Base-by-base conservation (phyloP, 1,284 basidiomycete genomes). In the Boletellus deceptivus region DNA sequence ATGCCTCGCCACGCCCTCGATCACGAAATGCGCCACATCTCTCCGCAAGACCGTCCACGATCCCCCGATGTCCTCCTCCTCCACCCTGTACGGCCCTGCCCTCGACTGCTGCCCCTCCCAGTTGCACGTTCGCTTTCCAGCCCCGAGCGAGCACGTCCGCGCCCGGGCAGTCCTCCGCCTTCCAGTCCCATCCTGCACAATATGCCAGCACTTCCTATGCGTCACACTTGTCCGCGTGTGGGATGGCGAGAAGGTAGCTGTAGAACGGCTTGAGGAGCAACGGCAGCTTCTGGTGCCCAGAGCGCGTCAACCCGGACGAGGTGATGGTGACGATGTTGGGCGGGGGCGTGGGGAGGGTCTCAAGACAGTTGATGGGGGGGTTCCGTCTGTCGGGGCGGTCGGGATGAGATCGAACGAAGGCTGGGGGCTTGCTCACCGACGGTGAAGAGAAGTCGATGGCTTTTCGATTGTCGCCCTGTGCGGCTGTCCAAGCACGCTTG, bases 1-100 rank as follows among this genome's bases (percentile, higher is more conserved):
- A 13, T 75, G 59, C 46, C 66, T 65, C 18, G 78, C 34, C 16
- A 75, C 64, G 2, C 69, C 71, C 51, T 84, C 75, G 1, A 73
- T 76, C n/a, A 87, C 60, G 60, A 86, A 87, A 67, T 86, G 82
- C 2, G 77, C 82, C 0, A 82, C 76, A 61, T 88, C 86, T 58
- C 71, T 72, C 59, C 85, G 71, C 35, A 83, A 83, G 9, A 88
- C 65, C n/a, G 75, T 77, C 60, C 76, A 87, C 14, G 58, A 58
- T 2, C 73, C 68, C 0, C 61, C 55, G 0, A 79, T 27, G 17
- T 78, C 71, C 1, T 61, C 70, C 6, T 54, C 61, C n/a, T 64
- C 64, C 17, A 71, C 71, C 31, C 71, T 66, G 58, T 82, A 79
- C 1, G 59, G 48, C 7, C 2, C 37, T 17, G 2, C 18, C 1